A percentile compares a stretch with the other conserved stretches of the same genome.
These are phyloP conservation scores for Suhomyces kunorum DNA, from an alignment of 1,139 yeast species.

Conservation along the genomic window DNA sequence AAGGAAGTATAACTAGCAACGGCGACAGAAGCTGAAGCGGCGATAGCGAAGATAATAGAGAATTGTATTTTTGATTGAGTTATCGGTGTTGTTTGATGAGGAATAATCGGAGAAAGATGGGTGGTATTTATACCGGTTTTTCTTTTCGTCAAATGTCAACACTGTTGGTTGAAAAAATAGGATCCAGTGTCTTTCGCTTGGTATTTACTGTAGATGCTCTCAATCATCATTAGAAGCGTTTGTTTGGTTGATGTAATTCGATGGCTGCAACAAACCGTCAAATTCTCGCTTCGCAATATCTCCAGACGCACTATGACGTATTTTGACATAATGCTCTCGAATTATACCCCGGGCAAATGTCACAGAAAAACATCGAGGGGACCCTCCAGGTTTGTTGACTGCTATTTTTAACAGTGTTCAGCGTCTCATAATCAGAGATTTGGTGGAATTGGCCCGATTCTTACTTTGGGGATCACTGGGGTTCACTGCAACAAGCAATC, in stretches of 20 bases:
- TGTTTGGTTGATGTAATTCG: not conserved
- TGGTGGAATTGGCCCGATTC: too few relatives aligned
- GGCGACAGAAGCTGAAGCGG: conserved; percentile 15
- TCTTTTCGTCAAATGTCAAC: not conserved
- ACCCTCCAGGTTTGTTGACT: too few relatives aligned
- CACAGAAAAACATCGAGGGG: too few relatives aligned
- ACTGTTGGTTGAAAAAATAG: too few relatives aligned
- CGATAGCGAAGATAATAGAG: conserved; percentile 16
- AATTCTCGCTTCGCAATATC: not conserved
- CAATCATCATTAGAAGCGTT: not conserved
- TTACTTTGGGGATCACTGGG: not conserved
- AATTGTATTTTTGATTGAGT: conserved; percentile 14
- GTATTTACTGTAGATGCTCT: not conserved
- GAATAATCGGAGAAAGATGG: not conserved
- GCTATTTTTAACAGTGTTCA: too few relatives aligned
- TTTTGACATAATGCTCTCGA: not conserved
- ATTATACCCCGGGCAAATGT: not conserved
- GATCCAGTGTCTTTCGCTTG: too few relatives aligned
- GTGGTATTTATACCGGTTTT: not conserved
- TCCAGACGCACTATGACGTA: not conserved
- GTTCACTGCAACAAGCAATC: not conserved
- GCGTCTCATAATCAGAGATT: too few relatives aligned
- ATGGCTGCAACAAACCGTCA: too few relatives aligned
- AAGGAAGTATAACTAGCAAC: conserved; percentile 18
- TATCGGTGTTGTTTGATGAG: not conserved